Evolutionary conservation across 495 filamentous ascomycete species (phyloP).

Genomic region (Chaetomium cochliodes): DNA sequence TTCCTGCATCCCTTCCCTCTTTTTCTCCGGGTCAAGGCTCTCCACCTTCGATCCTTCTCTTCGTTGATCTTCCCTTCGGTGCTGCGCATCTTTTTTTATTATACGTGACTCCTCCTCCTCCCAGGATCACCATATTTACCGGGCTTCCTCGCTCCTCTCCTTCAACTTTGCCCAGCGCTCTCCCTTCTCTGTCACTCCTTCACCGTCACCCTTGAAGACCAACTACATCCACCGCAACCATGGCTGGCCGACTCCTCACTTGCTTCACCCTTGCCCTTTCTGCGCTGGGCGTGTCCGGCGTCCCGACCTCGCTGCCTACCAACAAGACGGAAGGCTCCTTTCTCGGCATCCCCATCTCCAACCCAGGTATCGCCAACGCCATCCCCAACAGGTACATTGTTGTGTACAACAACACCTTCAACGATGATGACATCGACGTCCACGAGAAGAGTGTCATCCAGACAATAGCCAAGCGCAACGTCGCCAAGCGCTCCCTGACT

Average conservation of each 20-base stretch:
- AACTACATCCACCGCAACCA: conserved; percentile 17
- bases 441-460: conserved; percentile 44
- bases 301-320: conserved; percentile 20
- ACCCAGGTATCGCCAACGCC: conserved; percentile 38
- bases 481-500: conserved; percentile 40
- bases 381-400: conserved; percentile 52
- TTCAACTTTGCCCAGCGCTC: not conserved
- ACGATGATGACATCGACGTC: conserved; percentile 40
- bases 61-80: conserved; percentile 20
- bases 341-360: conserved; percentile 47
- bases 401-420: conserved; percentile 50
- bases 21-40: conserved; percentile 18
- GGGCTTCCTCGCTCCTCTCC: conserved; percentile 11
- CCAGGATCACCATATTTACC: conserved; percentile 3
- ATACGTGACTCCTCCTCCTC: conserved; percentile 6
- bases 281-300: conserved; percentile 34
- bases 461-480: conserved; percentile 49
- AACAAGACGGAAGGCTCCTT: conserved; percentile 21
- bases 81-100: conserved; percentile 10
- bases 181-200: conserved; percentile 7
- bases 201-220: conserved; percentile 9
- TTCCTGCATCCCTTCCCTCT: conserved; percentile 19
- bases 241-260: conserved; percentile 33
- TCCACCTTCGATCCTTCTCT: conserved; percentile 19
- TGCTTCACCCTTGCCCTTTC: conserved; percentile 38